Percentiles rank a stretch among this genome's conserved stretches.
These are phyloP conservation scores for Linum usitatissimum DNA, from an alignment of 345 rosid species.

Conservation along the genomic window DNA sequence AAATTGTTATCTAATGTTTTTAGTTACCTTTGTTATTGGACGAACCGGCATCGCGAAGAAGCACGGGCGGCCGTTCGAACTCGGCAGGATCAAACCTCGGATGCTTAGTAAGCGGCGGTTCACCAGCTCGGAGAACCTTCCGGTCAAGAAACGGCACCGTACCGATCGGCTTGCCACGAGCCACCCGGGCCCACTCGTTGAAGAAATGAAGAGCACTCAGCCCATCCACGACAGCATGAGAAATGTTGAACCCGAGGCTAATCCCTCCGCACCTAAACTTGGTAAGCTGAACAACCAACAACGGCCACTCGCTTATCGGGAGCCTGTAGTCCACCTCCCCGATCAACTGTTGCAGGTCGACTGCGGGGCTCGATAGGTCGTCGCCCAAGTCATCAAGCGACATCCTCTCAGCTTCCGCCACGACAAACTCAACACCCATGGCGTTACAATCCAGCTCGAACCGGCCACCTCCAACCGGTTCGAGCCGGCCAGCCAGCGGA, in stretches of 20 bases:
- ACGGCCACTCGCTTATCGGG: conserved; percentile 36
- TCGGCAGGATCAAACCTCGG: conserved; percentile 24
- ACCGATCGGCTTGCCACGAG: conserved; percentile 28
- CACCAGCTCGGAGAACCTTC: conserved; percentile 29
- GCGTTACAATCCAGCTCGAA: conserved; percentile 41
- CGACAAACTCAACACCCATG: conserved; percentile 27
- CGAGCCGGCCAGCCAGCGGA: conserved; percentile 51
- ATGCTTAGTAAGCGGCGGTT: conserved; percentile 12
- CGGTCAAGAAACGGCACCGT: conserved; percentile 31
- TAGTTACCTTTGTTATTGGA: neutral
- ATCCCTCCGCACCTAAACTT: conserved; percentile 45
- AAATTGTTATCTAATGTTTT: no score
- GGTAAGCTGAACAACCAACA: conserved; percentile 39
- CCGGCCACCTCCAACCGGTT: conserved; percentile 37
- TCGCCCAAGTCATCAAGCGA: conserved; percentile 24
- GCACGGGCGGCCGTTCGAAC: conserved; percentile 34
- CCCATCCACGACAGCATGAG: conserved; percentile 51
- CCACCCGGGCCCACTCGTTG: conserved; percentile 43
- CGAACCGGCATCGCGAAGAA: conserved; percentile 13
- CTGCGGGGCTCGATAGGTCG: conserved; percentile 23
- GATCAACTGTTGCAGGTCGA: conserved; percentile 25
- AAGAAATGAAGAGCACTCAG: conserved; percentile 42
- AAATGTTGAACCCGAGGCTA: conserved; percentile 31
- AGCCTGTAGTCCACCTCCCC: conserved; percentile 33
- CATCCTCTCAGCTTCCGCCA: conserved; percentile 30